Evolutionary conservation across 2,329 filamentous ascomycete genomes (phyloP).

Genomic region (Akanthomyces dipterigenus): DNA sequence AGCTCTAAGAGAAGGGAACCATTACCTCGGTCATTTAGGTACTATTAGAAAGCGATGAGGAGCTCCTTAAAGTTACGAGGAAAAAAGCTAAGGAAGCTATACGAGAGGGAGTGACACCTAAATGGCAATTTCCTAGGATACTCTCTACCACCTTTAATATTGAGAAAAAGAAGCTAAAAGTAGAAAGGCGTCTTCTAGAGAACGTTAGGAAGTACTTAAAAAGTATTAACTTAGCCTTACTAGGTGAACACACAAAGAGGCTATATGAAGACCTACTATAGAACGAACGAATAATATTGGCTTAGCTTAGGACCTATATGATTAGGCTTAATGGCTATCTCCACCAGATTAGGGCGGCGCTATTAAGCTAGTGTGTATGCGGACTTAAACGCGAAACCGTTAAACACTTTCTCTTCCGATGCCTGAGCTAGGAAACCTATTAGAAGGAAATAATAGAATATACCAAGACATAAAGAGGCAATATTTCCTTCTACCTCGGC

Average conservation of each 20-base stretch:
- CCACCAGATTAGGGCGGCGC: background rate
- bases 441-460: background rate
- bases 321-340: constrained; percentile 15
- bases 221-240: constrained; percentile 14
- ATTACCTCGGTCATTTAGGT: background rate
- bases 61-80: constrained; percentile 10
- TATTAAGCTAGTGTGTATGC: background rate
- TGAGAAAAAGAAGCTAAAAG: constrained; percentile 4
- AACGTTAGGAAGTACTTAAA: constrained; percentile 15
- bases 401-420: background rate
- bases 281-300: constrained; percentile 17
- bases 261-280: constrained; percentile 16
- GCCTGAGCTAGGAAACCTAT: background rate
- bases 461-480: background rate
- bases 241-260: constrained; percentile 14
- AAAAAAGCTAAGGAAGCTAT: constrained; percentile 11
- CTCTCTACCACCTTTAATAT: constrained; percentile 13
- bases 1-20: too few species aligned
- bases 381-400: background rate
- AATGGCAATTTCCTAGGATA: constrained; percentile 12
- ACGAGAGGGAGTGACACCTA: constrained; percentile 7
- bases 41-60: constrained; percentile 5
- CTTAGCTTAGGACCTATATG: constrained; percentile 17
- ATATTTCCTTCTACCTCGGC: background rate
- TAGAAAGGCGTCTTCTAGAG: constrained; percentile 10